A percentile compares a stretch with the other conserved stretches of the same genome.
phyloP scores from a whole-genome alignment of 2,329 filamentous ascomycete genomes.

The Phaeosphaeriaceae sp. region DNA sequence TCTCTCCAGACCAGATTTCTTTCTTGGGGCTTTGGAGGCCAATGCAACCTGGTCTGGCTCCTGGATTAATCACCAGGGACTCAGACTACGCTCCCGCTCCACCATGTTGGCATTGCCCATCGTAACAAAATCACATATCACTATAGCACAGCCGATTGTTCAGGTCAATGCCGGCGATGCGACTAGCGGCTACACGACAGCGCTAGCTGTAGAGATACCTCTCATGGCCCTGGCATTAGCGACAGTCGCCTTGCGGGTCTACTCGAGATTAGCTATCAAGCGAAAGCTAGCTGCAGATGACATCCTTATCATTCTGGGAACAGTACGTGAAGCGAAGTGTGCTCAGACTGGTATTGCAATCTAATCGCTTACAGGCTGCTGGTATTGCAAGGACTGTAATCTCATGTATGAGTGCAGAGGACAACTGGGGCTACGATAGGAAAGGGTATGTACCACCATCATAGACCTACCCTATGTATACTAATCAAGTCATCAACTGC shows the following conservation, averaged over 20 bases:
- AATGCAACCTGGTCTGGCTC: background rate
- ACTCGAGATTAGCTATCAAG: conserved; percentile 32
- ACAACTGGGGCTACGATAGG: conserved; percentile 30
- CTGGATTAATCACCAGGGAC: background rate
- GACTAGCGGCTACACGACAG: conserved; percentile 13
- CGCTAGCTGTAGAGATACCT: conserved; percentile 34
- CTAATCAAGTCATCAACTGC: background rate
- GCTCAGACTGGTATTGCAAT: background rate
- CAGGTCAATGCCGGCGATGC: conserved; percentile 6
- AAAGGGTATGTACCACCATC: conserved; percentile 23
- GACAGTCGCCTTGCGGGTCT: conserved; percentile 31
- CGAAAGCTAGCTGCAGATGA: conserved; percentile 32
- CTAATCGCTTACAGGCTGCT: conserved; percentile 20
- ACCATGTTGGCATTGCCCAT: background rate
- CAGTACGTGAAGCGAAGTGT: conserved; percentile 4
- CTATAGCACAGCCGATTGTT: conserved; percentile 2
- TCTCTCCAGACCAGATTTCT: background rate
- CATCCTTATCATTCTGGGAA: conserved; percentile 28
- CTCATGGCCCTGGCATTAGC: conserved; percentile 30
- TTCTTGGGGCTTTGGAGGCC: background rate
- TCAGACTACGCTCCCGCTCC: background rate
- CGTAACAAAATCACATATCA: conserved; percentile 4
- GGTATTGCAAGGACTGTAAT: conserved; percentile 33
- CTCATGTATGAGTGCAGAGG: conserved; percentile 36
- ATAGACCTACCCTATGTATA: background rate